Evolutionary conservation across 192 early-diverging fungal genomes (phyloP).

Genomic region (Jimgerdemannia lactiflua): DNA sequence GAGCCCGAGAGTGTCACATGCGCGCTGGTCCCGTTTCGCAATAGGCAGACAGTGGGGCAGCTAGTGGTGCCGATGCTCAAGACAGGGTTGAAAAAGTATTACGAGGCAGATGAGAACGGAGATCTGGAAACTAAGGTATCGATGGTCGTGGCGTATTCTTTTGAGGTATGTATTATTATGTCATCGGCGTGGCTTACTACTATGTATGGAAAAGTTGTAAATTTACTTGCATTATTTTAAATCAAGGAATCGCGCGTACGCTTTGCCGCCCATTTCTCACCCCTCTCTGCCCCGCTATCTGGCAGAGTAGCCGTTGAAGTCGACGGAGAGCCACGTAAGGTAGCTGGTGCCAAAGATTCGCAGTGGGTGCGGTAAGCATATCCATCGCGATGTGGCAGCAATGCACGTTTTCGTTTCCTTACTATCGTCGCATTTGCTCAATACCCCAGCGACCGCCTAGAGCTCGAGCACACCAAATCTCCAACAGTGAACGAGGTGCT

Average conservation of each 20-base stretch:
- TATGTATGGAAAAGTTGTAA: no score
- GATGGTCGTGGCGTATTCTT: slow-evolving; percentile 52
- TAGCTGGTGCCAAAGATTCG: slow-evolving; percentile 65
- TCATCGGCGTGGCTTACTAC: background rate
- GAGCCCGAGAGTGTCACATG: slow-evolving; percentile 17
- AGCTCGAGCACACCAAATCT: slow-evolving; percentile 30
- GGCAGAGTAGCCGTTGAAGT: slow-evolving; percentile 32
- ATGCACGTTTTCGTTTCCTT: slow-evolving; percentile 65
- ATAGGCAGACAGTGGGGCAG: slow-evolving; percentile 20
- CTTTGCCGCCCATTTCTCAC: slow-evolving; percentile 31
- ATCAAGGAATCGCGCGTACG: slow-evolving; percentile 14
- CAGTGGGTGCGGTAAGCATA: slow-evolving; percentile 55
- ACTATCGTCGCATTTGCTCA: slow-evolving; percentile 6
- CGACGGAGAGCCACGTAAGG: slow-evolving; percentile 47
- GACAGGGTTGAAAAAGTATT: slow-evolving; percentile 45
- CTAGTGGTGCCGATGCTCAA: slow-evolving; percentile 35
- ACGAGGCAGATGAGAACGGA: slow-evolving; percentile 23
- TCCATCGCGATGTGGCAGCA: slow-evolving; percentile 43
- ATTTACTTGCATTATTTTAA: background rate
- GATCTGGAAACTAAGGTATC: slow-evolving; percentile 51
- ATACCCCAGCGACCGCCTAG: slow-evolving; percentile 44
- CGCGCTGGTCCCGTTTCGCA: slow-evolving; percentile 32
- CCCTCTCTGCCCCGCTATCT: slow-evolving; percentile 14
- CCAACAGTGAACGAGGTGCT: slow-evolving; percentile 61
- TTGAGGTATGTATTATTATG: slow-evolving; percentile 28